Base-by-base conservation (phyloP, 768 basidiomycete species). In the Gymnopilus junonius region DNA sequence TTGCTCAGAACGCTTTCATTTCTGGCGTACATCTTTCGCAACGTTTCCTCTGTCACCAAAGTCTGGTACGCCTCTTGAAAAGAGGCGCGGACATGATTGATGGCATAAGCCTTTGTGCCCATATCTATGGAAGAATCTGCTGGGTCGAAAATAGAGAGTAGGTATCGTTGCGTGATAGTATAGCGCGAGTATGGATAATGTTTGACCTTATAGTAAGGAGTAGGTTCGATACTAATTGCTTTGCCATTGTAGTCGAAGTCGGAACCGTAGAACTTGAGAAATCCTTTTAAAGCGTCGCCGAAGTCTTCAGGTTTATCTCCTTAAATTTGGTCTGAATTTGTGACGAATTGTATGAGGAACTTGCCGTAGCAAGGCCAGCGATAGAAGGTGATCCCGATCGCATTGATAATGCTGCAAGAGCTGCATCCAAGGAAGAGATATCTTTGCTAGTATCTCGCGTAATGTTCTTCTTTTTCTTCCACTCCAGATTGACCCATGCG, bases 401-500 rank as follows among this genome's bases (percentile, higher is more conserved):
- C 12, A 63, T 21, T 8, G 61, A 58, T 14, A 65, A 17, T 7
- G 35, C 55, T 8, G 8, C 31, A 12, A 61, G 17, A 8, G 63
- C 34, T 20, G 32, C 8, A 17, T 57, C 48, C 8, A 55, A 35
- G 8, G 59, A 35, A 7, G 58, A 53, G 12, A 62, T 17, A 58
- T 54, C 45, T 14, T 32, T 31, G 21, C 20, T 34, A 43, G 11
- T 32, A 32, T n/a, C 8, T 1, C 25, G 8, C 37, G 15, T 15
- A 0, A 25, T 23, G n/a, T 27, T 37, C 34, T 59, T 27, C 6
- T 43, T 35, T 39, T 69, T 71, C 14, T 67, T 68, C 69, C 68
- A 65, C 43, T 72, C 71, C n/a, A 72, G 63, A 11, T 69, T 55
- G 14, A 70, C 71, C 71, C 70, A 74, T 12, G 71, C 70, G 0